phyloP scores from a whole-genome alignment of 2,329 filamentous ascomycete genomes.

The Hymenoscyphus occultus region DNA sequence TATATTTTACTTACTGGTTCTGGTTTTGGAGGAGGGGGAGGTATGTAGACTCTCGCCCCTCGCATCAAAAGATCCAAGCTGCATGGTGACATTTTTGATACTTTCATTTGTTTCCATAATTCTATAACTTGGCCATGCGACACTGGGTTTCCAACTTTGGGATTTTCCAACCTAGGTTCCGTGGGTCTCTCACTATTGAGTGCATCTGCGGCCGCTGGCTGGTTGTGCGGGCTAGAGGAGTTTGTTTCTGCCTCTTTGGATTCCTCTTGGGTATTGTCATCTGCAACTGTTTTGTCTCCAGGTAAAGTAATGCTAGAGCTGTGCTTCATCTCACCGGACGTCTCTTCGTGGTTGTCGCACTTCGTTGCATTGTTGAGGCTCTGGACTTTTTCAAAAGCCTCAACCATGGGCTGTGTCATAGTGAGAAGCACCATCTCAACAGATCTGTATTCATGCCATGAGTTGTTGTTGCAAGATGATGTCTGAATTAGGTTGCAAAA shows the following conservation, averaged over 20 bases:
- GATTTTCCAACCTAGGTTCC: slow-evolving; percentile 48
- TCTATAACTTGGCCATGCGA: slow-evolving; percentile 67
- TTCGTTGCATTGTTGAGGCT: slow-evolving; percentile 5
- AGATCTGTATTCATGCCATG: not conserved
- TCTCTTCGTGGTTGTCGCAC: not conserved
- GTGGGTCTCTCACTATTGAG: not conserved
- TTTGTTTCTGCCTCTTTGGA: not conserved
- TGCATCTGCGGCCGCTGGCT: slow-evolving; percentile 1
- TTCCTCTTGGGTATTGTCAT: not conserved
- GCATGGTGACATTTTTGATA: slow-evolving; percentile 36
- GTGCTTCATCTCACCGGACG: slow-evolving; percentile 4
- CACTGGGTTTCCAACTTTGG: slow-evolving; percentile 61
- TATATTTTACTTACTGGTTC: slow-evolving; percentile 60
- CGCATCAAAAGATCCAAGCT: slow-evolving; percentile 69
- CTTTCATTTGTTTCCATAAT: slow-evolving; percentile 54
- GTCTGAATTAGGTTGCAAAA: not conserved
- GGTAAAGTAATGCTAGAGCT: not conserved
- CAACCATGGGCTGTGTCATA: slow-evolving; percentile 68
- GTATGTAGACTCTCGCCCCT: slow-evolving; percentile 68
- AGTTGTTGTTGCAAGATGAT: not conserved
- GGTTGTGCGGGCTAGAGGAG: not conserved
- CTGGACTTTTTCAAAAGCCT: slow-evolving; percentile 49
- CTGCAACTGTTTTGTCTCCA: not conserved
- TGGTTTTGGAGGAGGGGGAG: slow-evolving; percentile 77
- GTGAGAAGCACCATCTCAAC: slow-evolving; percentile 69